phyloP scores from a whole-genome alignment of 441 rosid species.

The Hura crepitans region DNA sequence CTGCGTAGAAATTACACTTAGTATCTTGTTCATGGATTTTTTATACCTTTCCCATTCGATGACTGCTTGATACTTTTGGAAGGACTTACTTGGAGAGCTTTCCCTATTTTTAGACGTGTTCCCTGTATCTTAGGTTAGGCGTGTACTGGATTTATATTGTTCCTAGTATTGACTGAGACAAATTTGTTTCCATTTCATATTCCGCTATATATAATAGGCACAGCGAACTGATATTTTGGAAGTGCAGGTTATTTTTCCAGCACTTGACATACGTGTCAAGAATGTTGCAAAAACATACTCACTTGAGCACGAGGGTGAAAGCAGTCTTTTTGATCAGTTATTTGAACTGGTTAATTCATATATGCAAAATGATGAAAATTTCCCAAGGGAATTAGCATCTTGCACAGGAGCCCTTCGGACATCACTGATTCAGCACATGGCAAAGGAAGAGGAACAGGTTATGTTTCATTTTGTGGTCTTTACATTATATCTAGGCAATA shows the following conservation, averaged over 20 bases:
- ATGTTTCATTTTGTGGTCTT: background rate
- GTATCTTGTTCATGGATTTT: background rate
- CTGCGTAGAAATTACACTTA: background rate
- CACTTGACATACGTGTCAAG: conserved; percentile 80
- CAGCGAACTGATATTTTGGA: conserved; percentile 11
- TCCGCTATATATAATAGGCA: background rate
- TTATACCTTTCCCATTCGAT: background rate
- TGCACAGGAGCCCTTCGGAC: conserved; percentile 78
- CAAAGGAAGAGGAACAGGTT: conserved; percentile 95
- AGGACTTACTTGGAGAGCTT: background rate
- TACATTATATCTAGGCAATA: conserved; percentile 9
- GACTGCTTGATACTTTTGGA: background rate
- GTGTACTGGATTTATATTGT: background rate
- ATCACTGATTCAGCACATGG: conserved; percentile 83
- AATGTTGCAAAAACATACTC: conserved; percentile 78
- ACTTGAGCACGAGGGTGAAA: conserved; percentile 74
- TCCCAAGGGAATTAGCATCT: conserved; percentile 61
- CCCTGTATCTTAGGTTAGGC: background rate
- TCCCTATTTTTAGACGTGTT: background rate
- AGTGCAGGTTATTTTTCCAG: conserved; percentile 75
- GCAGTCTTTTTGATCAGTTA: conserved; percentile 63
- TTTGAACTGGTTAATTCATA: conserved; percentile 61
- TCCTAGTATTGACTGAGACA: background rate
- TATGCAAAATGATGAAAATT: conserved; percentile 45
- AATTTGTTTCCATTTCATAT: background rate